Evolutionary conservation across 257 asterid species (phyloP).

Genomic region (Petunia secreta): DNA sequence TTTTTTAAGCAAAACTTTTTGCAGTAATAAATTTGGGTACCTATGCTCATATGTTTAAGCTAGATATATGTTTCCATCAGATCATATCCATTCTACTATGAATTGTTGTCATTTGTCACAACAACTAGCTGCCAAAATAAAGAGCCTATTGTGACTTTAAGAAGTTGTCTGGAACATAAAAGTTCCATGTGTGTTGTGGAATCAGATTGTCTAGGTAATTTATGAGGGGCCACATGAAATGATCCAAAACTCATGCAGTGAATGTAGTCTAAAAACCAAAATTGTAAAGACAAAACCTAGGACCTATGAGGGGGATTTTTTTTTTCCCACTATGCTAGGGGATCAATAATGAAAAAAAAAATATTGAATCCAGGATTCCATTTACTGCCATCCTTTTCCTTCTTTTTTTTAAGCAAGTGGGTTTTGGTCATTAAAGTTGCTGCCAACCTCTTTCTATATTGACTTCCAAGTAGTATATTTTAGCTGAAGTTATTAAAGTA

Average conservation of each 20-base stretch:
- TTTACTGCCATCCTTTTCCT: background rate
- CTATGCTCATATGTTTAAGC: too few relatives aligned
- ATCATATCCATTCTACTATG: background rate
- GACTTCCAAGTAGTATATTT: background rate
- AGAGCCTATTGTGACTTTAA: background rate
- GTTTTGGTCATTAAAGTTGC: background rate
- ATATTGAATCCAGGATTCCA: background rate
- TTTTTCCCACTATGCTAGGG: background rate
- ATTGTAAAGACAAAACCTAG: background rate
- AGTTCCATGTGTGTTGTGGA: background rate
- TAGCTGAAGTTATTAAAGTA: background rate
- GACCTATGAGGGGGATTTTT: background rate
- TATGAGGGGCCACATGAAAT: constrained; percentile 5
- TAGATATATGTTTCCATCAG: background rate
- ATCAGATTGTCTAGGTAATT: background rate
- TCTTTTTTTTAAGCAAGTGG: constrained; percentile 14
- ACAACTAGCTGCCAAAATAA: background rate
- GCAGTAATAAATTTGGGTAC: background rate
- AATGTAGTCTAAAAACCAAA: constrained; percentile 6
- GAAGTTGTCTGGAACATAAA: background rate
- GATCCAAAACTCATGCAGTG: background rate
- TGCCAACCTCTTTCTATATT: background rate
- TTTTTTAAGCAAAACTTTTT: background rate
- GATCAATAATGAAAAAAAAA: background rate
- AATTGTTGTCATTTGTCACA: background rate